Percentiles rank a stretch among this genome's conserved stretches.
Conservation (phyloP, 441 rosid species). For the Melianthus villosus region DNA sequence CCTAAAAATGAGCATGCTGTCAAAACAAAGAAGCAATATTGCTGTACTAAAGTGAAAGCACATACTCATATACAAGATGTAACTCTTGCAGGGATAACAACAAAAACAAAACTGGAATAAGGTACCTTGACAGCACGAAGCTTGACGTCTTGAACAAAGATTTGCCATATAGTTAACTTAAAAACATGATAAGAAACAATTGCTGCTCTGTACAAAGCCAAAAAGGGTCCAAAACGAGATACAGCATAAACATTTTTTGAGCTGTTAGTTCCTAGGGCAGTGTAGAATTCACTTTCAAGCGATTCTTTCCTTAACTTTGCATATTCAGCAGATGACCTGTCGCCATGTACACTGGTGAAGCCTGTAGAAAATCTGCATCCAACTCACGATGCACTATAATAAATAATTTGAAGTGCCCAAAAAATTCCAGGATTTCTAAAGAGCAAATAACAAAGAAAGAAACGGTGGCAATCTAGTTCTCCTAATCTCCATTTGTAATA, state of each 20-base stretch:
- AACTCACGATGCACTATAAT: neutral
- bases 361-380: slow-evolving; percentile 43
- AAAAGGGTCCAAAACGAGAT: slow-evolving; percentile 64
- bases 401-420: neutral
- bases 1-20: no score
- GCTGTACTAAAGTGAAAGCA: no score
- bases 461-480: no score
- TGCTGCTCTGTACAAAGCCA: slow-evolving; percentile 82
- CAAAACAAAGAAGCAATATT: no score
- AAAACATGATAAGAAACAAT: slow-evolving; percentile 66
- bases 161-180: slow-evolving; percentile 61
- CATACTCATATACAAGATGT: no score
- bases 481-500: neutral
- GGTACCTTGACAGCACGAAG: slow-evolving; percentile 68
- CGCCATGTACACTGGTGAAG: slow-evolving; percentile 73
- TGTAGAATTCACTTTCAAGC: slow-evolving; percentile 78
- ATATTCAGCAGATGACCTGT: slow-evolving; percentile 69
- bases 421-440: neutral
- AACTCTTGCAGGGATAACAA: no score
- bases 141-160: slow-evolving; percentile 51
- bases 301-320: slow-evolving; percentile 91
- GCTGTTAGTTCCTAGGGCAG: slow-evolving; percentile 50
- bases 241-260: slow-evolving; percentile 45
- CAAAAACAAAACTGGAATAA: neutral
- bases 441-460: neutral